These are phyloP conservation scores for Eucalyptus marginata DNA, from an alignment of 345 rosid species.

Conservation along the genomic window DNA sequence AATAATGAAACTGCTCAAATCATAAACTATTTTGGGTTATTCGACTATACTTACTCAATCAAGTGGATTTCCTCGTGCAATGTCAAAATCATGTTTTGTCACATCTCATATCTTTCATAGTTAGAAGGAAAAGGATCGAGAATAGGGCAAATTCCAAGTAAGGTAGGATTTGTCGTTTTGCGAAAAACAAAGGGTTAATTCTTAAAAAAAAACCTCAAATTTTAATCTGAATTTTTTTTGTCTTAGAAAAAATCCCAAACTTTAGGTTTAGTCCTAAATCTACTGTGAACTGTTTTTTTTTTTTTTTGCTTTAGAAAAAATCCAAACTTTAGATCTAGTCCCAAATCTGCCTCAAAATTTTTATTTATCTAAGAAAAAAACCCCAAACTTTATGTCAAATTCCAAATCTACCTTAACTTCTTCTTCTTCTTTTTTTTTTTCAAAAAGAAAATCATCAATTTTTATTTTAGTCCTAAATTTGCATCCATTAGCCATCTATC, in stretches of 20 bases:
- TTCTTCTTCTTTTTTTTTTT: no score
- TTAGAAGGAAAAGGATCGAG: background rate
- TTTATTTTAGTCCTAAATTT: no score
- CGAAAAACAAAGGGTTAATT: background rate
- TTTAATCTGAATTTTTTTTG: fast-evolving
- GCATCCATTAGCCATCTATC: no score
- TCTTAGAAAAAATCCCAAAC: no score
- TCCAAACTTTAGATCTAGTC: no score
- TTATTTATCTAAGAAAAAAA: no score
- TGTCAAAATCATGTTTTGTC: background rate
- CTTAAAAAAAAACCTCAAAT: no score
- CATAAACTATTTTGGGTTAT: background rate
- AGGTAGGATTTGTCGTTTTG: background rate
- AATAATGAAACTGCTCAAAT: background rate
- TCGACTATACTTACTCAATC: background rate
- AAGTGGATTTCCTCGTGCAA: background rate
- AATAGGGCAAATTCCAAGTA: background rate
- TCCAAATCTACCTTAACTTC: no score
- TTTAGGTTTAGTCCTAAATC: no score
- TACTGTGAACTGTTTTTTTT: fast-evolving
- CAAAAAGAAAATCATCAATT: no score
- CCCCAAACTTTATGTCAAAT: no score
- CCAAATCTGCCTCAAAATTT: fast-evolving
- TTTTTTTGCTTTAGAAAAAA: no score
- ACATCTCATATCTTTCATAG: background rate